Conservation (phyloP, 2,329 filamentous ascomycete genomes). For the Decorospora gaudefroyi region DNA sequence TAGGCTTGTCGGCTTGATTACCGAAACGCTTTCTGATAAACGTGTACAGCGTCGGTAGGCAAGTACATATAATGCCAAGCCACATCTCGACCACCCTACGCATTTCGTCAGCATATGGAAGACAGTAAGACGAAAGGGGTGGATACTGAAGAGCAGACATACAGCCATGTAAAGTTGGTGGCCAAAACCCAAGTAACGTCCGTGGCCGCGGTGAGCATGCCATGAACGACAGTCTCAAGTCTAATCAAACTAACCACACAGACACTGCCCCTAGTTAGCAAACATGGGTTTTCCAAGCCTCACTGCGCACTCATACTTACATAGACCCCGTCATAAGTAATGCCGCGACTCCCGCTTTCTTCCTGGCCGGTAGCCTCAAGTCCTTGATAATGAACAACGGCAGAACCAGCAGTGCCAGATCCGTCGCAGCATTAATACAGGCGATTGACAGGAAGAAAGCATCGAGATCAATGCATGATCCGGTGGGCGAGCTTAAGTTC, state of each 20-base stretch:
- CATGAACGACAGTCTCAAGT: slow-evolving; percentile 11
- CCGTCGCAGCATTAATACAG: slow-evolving; percentile 21
- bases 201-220: slow-evolving; percentile 10
- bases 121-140: background rate
- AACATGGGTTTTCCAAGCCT: background rate
- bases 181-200: slow-evolving; percentile 25
- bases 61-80: slow-evolving; percentile 24
- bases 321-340: slow-evolving; percentile 25
- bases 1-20: no score
- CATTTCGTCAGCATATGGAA: no score
- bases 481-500: slow-evolving; percentile 19
- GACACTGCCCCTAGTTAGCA: slow-evolving; percentile 13
- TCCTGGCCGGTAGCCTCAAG: slow-evolving; percentile 17
- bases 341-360: slow-evolving; percentile 23
- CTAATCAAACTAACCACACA: slow-evolving; percentile 24
- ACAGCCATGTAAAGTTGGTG: slow-evolving; percentile 25
- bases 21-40: slow-evolving; percentile 8
- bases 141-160: background rate
- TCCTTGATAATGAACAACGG: slow-evolving; percentile 27
- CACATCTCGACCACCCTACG: slow-evolving; percentile 23
- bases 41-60: slow-evolving; percentile 18
- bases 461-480: slow-evolving; percentile 18
- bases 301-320: slow-evolving; percentile 6
- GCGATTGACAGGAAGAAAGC: slow-evolving; percentile 19
- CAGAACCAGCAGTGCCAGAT: slow-evolving; percentile 21